Percentiles rank a stretch among this genome's conserved stretches.
Conservation (phyloP, 495 filamentous ascomycete genomes). For the Trichoderma orchidacearum region DNA sequence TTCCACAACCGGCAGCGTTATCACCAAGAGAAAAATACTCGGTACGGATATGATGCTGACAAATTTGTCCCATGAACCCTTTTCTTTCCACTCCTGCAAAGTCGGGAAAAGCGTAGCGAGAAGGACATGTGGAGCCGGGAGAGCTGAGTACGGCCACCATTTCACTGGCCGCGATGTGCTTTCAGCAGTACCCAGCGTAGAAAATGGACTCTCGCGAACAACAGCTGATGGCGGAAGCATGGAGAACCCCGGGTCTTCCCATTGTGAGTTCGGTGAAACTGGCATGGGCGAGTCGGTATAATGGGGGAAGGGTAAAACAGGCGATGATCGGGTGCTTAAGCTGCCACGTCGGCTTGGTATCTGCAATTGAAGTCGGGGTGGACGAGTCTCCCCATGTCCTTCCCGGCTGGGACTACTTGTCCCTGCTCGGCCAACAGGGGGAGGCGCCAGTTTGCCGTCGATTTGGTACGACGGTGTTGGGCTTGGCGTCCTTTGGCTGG, state of each 20-base stretch:
- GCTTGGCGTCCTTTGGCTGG: slow-evolving; percentile 4
- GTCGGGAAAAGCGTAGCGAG: slow-evolving; percentile 77
- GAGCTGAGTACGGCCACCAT: slow-evolving; percentile 65
- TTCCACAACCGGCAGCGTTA: slow-evolving; percentile 89
- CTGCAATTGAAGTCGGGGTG: slow-evolving; percentile 9
- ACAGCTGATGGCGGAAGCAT: slow-evolving; percentile 13
- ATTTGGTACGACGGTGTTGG: slow-evolving; percentile 9
- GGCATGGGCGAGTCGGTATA: slow-evolving; percentile 27
- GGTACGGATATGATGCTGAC: slow-evolving; percentile 71
- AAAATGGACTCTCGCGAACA: slow-evolving; percentile 6
- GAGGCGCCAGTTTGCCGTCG: slow-evolving; percentile 19
- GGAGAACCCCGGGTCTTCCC: slow-evolving; percentile 15
- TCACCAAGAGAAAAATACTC: slow-evolving; percentile 78
- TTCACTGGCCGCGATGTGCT: slow-evolving; percentile 24
- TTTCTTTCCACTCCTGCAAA: slow-evolving; percentile 62
- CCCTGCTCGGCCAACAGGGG: slow-evolving; percentile 1
- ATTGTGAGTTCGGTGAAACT: slow-evolving; percentile 33
- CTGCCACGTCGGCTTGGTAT: slow-evolving; percentile 35
- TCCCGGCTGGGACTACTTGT: slow-evolving; percentile 4
- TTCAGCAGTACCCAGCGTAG: slow-evolving; percentile 32
- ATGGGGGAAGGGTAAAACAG: slow-evolving; percentile 26
- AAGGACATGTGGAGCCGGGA: slow-evolving; percentile 58
- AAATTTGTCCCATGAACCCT: slow-evolving; percentile 60
- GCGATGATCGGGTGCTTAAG: slow-evolving; percentile 32
- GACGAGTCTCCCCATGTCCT: not conserved